phyloP scores from a whole-genome alignment of 139 green algal species.

The Dunaliella sp. region DNA sequence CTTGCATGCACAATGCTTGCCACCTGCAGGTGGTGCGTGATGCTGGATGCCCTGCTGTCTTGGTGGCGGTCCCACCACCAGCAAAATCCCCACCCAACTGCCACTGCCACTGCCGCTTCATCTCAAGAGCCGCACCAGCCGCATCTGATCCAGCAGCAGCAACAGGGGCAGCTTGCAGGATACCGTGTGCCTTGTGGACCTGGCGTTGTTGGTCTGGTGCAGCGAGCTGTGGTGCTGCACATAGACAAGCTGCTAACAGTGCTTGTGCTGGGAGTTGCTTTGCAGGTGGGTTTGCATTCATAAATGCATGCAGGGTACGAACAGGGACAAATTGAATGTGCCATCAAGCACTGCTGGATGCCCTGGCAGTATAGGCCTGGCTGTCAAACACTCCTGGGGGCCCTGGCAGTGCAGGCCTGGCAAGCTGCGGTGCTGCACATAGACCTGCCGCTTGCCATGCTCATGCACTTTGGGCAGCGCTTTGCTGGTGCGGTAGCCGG shows the following conservation, averaged over 20 bases:
- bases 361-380: too few relatives aligned
- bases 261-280: conserved; percentile 5
- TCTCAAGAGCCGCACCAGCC: not conserved
- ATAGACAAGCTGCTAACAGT: conserved; percentile 1
- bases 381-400: too few relatives aligned
- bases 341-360: too few relatives aligned
- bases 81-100: not conserved
- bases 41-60: not conserved
- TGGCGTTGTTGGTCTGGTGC: conserved; percentile 10
- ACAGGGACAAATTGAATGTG: too few relatives aligned
- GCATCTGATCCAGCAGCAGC: not conserved
- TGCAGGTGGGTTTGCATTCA: too few relatives aligned
- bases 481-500: too few relatives aligned
- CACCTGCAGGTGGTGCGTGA: not conserved
- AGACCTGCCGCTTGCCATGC: too few relatives aligned
- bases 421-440: too few relatives aligned
- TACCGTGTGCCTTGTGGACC: not conserved
- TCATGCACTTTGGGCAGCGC: too few relatives aligned
- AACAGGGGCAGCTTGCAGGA: not conserved
- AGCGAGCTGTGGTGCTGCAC: conserved; percentile 26
- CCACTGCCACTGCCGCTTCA: not conserved
- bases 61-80: not conserved
- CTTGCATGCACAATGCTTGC: too few relatives aligned
- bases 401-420: too few relatives aligned
- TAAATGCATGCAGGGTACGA: too few relatives aligned